A percentile compares a stretch with the other conserved stretches of the same genome.
Evolutionary conservation across 2,329 filamentous ascomycete genomes (phyloP).

Genomic region (Fusarium continuum): DNA sequence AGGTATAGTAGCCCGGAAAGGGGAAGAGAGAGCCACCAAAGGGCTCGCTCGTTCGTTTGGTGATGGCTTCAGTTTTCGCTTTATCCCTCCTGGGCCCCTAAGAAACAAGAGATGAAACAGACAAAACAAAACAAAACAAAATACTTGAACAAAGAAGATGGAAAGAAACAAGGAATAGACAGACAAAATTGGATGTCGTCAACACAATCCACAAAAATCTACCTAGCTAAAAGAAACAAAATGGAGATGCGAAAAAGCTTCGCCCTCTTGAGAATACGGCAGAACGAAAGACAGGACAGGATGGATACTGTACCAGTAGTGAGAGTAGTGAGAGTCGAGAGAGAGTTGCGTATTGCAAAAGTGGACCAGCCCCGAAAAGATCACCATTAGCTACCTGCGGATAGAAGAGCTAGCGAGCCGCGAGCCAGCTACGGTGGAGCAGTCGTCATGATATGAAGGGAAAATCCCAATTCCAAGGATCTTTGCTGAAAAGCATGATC

Average conservation of each 20-base stretch:
- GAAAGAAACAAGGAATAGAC: neutral
- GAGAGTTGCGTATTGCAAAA: slow-evolving; percentile 16
- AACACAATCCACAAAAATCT: slow-evolving; percentile 15
- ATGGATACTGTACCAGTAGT: no score
- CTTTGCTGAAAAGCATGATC: neutral
- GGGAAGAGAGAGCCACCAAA: slow-evolving; percentile 10
- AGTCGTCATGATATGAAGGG: slow-evolving; percentile 35
- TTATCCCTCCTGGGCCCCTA: neutral
- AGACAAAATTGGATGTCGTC: neutral
- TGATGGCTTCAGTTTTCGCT: slow-evolving; percentile 14
- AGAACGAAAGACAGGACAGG: slow-evolving; percentile 20
- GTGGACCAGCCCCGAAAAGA: slow-evolving; percentile 25
- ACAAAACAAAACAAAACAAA: neutral
- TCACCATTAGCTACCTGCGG: slow-evolving; percentile 8
- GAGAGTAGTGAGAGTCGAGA: neutral
- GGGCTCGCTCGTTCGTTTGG: slow-evolving; percentile 17
- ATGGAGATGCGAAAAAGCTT: slow-evolving; percentile 8
- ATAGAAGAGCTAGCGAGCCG: neutral
- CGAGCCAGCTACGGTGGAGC: slow-evolving; percentile 1
- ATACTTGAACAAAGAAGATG: neutral
- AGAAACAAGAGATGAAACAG: slow-evolving; percentile 8
- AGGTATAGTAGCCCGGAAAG: neutral
- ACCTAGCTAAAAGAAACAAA: slow-evolving; percentile 13
- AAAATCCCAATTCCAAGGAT: slow-evolving; percentile 41
- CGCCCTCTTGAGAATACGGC: slow-evolving; percentile 1